Conservation (phyloP, 1,284 basidiomycete species). For the Agroathelia rolfsii region DNA sequence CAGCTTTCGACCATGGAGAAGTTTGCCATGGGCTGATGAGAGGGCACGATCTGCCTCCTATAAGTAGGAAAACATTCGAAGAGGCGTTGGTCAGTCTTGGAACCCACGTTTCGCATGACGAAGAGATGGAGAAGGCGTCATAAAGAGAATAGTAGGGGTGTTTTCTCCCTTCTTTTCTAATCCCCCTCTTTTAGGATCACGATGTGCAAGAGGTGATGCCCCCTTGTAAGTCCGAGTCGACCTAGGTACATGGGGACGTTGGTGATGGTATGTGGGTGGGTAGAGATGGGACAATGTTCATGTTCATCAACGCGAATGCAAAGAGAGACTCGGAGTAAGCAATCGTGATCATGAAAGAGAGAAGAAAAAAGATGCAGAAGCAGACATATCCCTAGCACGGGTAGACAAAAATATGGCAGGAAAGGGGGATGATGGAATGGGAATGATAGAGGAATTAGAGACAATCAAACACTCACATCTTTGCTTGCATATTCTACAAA, state of each 20-base stretch:
- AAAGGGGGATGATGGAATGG: slow-evolving; percentile 7
- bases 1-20: slow-evolving; percentile 78
- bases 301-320: too few relatives aligned
- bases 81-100: slow-evolving; percentile 9
- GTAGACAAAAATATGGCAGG: slow-evolving; percentile 31
- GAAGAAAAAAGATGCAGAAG: slow-evolving; percentile 1
- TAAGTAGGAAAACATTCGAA: slow-evolving; percentile 14
- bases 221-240: too few relatives aligned
- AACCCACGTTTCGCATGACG: slow-evolving; percentile 6
- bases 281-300: too few relatives aligned
- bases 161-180: too few relatives aligned
- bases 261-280: too few relatives aligned
- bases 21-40: slow-evolving; percentile 65
- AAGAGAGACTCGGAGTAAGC: too few relatives aligned
- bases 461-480: slow-evolving; percentile 64
- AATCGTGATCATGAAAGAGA: too few relatives aligned
- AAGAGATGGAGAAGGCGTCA: slow-evolving; percentile 13
- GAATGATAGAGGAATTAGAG: slow-evolving; percentile 1
- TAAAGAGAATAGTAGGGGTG: slow-evolving; percentile 12
- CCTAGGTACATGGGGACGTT: too few relatives aligned
- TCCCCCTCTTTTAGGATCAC: slow-evolving; percentile 10
- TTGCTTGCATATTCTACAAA: slow-evolving; percentile 80
- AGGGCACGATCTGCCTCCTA: slow-evolving; percentile 85
- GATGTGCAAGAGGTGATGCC: not conserved
- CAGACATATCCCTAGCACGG: slow-evolving; percentile 32